Evolutionary conservation across 2,329 filamentous ascomycete genomes (phyloP), one percentile per base, ranked within the genome.

Genomic region (Xylariaceae sp.): DNA sequence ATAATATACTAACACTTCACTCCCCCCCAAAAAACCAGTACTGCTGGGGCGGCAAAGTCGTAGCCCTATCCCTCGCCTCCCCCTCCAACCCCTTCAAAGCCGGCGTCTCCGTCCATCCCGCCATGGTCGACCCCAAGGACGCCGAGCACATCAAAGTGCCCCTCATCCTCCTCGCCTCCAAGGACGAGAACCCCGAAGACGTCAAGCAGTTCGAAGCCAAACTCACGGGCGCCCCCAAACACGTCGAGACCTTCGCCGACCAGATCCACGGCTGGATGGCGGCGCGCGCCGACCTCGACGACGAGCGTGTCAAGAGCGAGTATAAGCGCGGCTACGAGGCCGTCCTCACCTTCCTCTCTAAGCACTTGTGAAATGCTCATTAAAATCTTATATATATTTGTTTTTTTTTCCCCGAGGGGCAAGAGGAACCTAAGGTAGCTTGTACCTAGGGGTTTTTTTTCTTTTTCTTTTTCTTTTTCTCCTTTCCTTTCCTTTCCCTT

Each of bases 181-280:
- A 79, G 65, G 86, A 89, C 61, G 83, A 88, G 73, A 68, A 74
- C 2, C 72, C 68, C 0, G 78, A 80, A 3, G 76, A 75, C 40
- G 79, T 85, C 41, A 72, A 80, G 68, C 73, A 80, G 66, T 84
- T 81, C 58, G 75, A 80, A 66, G 68, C 73, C n/a, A 73, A 72
- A 7, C 74, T 87, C 50, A 73, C 71, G 31, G 78, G 19, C 19
- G 19, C 73, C 2, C 71, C 79, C 55, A 82, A 83, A 64, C 77
- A 84, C 59, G 78, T 87, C 51, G 84, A 88, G 74, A 83, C 69
- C n/a, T 88, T 87, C 64, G 63, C 65, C 29, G 83, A 83, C 64
- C 85, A 87, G 76, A 78, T 84, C 65, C 86, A 89, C 70, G 86
- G 86, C 44, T 89, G 85, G 84, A 89, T 88, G 86, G 83, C 81